Percentiles rank a stretch among this genome's conserved stretches.
Evolutionary conservation across 2,329 filamentous ascomycete species (phyloP).

Genomic region (Pezicula rhizophila): DNA sequence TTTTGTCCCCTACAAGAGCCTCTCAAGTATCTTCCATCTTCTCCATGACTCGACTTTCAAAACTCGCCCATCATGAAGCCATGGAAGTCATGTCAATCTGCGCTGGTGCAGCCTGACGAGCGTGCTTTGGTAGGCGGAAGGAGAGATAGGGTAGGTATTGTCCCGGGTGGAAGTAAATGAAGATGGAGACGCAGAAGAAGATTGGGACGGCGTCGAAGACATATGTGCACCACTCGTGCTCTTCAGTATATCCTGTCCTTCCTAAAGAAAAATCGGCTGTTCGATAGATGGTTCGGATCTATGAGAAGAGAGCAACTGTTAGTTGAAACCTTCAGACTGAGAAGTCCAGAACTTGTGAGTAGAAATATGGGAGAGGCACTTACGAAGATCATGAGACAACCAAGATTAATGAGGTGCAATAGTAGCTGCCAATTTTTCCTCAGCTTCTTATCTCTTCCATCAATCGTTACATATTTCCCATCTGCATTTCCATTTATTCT

Average conservation of each 20-base stretch:
- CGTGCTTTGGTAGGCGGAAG: constrained; percentile 27
- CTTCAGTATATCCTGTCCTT: constrained; percentile 13
- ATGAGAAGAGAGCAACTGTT: neutral
- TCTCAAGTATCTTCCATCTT: no score
- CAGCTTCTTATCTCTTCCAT: constrained; percentile 17
- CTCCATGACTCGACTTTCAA: neutral
- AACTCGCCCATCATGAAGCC: neutral
- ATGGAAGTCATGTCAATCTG: neutral
- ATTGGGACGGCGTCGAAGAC: constrained; percentile 19
- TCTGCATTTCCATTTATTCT: constrained; percentile 13
- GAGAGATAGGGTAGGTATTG: constrained; percentile 29
- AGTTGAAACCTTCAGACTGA: constrained; percentile 18
- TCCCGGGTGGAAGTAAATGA: constrained; percentile 28
- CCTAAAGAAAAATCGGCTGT: constrained; percentile 20
- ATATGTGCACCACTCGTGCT: constrained; percentile 20
- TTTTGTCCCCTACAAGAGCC: no score
- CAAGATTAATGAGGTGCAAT: constrained; percentile 26
- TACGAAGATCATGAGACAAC: constrained; percentile 27
- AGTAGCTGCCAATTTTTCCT: constrained; percentile 27
- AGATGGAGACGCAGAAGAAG: constrained; percentile 16
- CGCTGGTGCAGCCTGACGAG: constrained; percentile 9
- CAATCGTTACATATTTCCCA: constrained; percentile 20
- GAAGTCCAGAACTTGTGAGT: constrained; percentile 13
- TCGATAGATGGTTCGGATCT: constrained; percentile 21
- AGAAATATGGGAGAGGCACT: constrained; percentile 1